Conservation (phyloP, 352 stramenopile species). For the Globisporangium recalcitrans region DNA sequence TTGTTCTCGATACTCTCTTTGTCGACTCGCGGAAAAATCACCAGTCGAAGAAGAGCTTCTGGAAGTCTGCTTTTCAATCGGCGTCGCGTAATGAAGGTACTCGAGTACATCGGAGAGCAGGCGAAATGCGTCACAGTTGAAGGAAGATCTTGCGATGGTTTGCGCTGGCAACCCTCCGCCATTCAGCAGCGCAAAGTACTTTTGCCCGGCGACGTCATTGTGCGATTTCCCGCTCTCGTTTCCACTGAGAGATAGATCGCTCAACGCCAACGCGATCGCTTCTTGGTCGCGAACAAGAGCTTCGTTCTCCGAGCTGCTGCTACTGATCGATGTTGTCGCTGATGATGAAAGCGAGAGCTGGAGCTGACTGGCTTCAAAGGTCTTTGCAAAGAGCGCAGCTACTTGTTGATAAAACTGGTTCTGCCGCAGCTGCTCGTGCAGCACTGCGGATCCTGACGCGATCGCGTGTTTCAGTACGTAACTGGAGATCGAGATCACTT, state of each 20-base stretch:
- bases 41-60: neutral
- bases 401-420: slow-evolving; percentile 23
- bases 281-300: slow-evolving; percentile 10
- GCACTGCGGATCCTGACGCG: slow-evolving; percentile 10
- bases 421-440: slow-evolving; percentile 27
- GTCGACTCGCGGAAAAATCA: neutral
- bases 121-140: slow-evolving; percentile 49
- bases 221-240: slow-evolving; percentile 26
- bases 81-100: slow-evolving; percentile 25
- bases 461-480: slow-evolving; percentile 16
- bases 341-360: neutral
- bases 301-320: neutral
- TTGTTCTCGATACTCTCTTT: slow-evolving; percentile 7
- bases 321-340: neutral
- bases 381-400: neutral
- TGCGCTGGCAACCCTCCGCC: slow-evolving; percentile 3
- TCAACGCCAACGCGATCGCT: slow-evolving; percentile 31
- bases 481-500: slow-evolving; percentile 19
- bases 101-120: slow-evolving; percentile 40
- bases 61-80: slow-evolving; percentile 3
- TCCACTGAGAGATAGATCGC: slow-evolving; percentile 35
- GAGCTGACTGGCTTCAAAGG: slow-evolving; percentile 11
- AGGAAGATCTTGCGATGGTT: slow-evolving; percentile 20
- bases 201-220: slow-evolving; percentile 24
- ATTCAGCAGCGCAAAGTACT: slow-evolving; percentile 32